These are phyloP conservation scores for Pythium folliculosum DNA, from an alignment of 352 stramenopile genomes.

Conservation along the genomic window DNA sequence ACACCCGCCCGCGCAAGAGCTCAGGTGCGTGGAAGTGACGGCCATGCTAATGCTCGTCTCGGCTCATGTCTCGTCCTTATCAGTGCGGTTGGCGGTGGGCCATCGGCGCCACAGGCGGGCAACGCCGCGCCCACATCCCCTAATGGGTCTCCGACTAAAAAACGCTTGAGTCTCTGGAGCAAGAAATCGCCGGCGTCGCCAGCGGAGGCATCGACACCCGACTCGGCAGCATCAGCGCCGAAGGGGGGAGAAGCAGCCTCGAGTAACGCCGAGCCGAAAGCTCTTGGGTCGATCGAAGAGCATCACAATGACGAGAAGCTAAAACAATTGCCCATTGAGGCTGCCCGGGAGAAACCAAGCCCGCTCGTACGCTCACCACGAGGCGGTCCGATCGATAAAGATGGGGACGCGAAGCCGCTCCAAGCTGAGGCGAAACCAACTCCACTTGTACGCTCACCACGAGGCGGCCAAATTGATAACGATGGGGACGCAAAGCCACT, in stretches of 20 bases:
- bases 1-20: background rate
- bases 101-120: background rate
- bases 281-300: no score
- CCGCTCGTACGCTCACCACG: conserved; percentile 3
- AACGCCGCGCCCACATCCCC: background rate
- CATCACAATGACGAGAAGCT: background rate
- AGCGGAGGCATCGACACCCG: background rate
- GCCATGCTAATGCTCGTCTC: background rate
- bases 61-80: background rate
- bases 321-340: background rate
- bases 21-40: conserved; percentile 5
- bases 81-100: background rate
- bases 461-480: conserved; percentile 1
- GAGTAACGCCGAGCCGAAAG: background rate
- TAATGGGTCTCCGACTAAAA: conserved; percentile 3
- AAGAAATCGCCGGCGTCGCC: conserved; percentile 7
- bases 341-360: background rate
- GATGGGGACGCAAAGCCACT: conserved; percentile 12
- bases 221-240: background rate
- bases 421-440: background rate
- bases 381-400: background rate
- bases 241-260: background rate
- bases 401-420: background rate
- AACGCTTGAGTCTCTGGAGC: conserved; percentile 13
- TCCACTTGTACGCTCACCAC: conserved; percentile 12